Conservation (phyloP, 2,329 filamentous ascomycete species). For the Cyclaneusma minus region DNA sequence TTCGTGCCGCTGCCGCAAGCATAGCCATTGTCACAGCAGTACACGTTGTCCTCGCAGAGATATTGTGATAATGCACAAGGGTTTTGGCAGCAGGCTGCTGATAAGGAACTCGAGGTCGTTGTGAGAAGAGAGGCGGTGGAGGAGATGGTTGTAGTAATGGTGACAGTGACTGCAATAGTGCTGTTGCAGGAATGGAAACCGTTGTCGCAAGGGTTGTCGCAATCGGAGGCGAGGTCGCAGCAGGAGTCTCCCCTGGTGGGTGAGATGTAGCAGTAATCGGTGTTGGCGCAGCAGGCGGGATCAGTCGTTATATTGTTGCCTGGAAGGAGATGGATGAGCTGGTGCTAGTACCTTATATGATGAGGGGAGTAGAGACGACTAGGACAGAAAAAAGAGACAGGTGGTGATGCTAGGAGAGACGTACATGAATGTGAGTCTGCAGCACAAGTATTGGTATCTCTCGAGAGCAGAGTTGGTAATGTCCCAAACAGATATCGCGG, state of each 20-base stretch:
- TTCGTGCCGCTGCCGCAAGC: constrained; percentile 22
- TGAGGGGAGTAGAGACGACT: constrained; percentile 1
- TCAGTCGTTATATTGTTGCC: constrained; percentile 26
- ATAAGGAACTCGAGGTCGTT: no score
- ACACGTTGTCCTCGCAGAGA: constrained; percentile 28
- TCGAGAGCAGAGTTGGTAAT: constrained; percentile 4
- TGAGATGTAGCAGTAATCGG: constrained; percentile 29
- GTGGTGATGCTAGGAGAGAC: no score
- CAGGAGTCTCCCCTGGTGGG: constrained; percentile 20
- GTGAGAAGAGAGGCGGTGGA: constrained; percentile 17
- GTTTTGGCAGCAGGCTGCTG: no score
- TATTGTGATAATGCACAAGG: no score
- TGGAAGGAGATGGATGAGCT: constrained; percentile 8
- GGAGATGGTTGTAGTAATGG: constrained; percentile 7
- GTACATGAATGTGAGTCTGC: constrained; percentile 14
- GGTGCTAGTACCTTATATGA: background rate
- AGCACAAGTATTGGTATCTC: constrained; percentile 9
- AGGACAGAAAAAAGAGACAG: no score
- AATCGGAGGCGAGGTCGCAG: constrained; percentile 25
- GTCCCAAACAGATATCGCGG: constrained; percentile 12
- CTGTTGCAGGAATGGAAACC: constrained; percentile 17
- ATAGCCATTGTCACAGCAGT: constrained; percentile 31
- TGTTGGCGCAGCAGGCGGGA: constrained; percentile 27
- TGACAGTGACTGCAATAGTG: constrained; percentile 11
- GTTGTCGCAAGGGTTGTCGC: constrained; percentile 20